These are phyloP conservation scores for Oryza officinalis DNA, from an alignment of 176 grass and related monocot species.

Conservation along the genomic window DNA sequence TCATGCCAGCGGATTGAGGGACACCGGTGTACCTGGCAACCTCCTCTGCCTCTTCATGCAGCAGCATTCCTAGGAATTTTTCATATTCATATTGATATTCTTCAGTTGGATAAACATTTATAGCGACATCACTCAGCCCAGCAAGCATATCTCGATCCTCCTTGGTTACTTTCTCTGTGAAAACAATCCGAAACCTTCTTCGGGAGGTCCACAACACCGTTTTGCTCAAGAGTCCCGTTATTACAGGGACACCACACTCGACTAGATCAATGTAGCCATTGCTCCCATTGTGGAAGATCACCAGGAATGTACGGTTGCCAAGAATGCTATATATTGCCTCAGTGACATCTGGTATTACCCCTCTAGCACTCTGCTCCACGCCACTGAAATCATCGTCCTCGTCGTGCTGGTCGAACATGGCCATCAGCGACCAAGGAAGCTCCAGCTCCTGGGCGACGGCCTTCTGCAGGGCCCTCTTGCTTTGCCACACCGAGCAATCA, in stretches of 20 bases:
- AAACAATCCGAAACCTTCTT: background rate
- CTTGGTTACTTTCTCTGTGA: too few species aligned
- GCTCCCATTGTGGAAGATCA: background rate
- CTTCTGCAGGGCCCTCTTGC: too few species aligned
- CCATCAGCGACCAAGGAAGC: too few species aligned
- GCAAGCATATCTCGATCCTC: rapidly evolving
- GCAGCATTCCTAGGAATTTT: too few species aligned
- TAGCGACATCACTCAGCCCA: rapidly evolving
- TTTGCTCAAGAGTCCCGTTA: background rate
- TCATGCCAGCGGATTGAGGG: background rate
- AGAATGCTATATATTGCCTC: rapidly evolving
- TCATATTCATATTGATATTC: too few species aligned
- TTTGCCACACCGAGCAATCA: too few species aligned
- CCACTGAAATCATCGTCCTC: too few species aligned
- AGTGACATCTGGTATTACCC: background rate
- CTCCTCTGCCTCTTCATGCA: background rate
- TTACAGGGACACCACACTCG: background rate
- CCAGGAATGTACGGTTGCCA: background rate
- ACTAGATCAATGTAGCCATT: background rate
- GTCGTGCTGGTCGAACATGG: too few species aligned
- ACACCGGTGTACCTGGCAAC: background rate
- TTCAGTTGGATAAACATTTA: too few species aligned
- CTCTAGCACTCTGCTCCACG: background rate
- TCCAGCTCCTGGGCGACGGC: too few species aligned
- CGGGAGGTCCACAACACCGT: background rate